Conservation (phyloP, 2,329 filamentous ascomycete species). For the Neonectria faginata region DNA sequence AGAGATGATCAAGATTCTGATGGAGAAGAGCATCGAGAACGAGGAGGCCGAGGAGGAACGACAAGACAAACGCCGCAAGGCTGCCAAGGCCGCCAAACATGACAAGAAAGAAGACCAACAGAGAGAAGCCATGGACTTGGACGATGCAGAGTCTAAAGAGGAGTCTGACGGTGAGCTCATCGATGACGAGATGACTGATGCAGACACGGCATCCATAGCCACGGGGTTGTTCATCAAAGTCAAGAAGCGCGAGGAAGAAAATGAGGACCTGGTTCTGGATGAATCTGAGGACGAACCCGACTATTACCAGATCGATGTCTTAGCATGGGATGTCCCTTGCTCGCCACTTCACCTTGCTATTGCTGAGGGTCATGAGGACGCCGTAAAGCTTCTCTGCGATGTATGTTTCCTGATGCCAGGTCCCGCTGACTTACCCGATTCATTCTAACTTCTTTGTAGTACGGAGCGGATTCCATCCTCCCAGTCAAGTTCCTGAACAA, state of each 20-base stretch:
- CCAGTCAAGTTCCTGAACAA: conserved; percentile 75
- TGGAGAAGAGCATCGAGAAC: conserved; percentile 80
- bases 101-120: conserved; percentile 19
- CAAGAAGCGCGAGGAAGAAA: conserved; percentile 55
- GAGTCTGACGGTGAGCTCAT: conserved; percentile 61
- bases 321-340: conserved; percentile 82
- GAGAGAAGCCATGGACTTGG: not conserved
- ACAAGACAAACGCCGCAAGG: conserved; percentile 61
- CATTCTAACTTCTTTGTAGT: conserved; percentile 58
- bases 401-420: conserved; percentile 48
- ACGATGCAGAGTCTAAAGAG: conserved; percentile 46
- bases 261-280: conserved; percentile 60
- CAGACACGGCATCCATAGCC: conserved; percentile 63
- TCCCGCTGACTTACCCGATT: not conserved
- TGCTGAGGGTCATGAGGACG: conserved; percentile 74
- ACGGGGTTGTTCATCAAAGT: conserved; percentile 84
- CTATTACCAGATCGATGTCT: conserved; percentile 80
- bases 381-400: conserved; percentile 76
- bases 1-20: conserved; percentile 77
- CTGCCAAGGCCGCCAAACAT: conserved; percentile 40
- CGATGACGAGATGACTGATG: conserved; percentile 61
- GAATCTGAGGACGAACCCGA: conserved; percentile 76
- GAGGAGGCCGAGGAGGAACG: conserved; percentile 74
- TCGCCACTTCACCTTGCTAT: conserved; percentile 85
- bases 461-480: conserved; percentile 80